These are phyloP conservation scores for Chaetomium cochliodes DNA, from an alignment of 495 filamentous ascomycete genomes.

Conservation along the genomic window DNA sequence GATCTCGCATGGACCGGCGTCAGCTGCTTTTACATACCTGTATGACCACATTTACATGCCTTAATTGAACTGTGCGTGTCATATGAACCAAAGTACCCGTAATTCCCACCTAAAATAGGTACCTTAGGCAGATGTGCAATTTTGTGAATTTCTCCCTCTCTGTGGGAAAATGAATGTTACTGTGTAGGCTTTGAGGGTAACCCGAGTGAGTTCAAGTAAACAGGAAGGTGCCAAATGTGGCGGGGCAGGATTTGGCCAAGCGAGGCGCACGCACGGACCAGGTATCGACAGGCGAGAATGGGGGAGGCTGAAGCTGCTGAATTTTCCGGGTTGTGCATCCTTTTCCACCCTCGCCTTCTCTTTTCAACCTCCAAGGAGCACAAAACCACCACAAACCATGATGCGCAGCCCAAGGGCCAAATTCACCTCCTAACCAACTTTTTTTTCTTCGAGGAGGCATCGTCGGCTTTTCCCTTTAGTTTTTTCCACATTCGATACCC, in stretches of 20 bases:
- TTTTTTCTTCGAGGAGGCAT: slow-evolving; percentile 21
- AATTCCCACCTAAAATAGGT: no score
- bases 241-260: slow-evolving; percentile 13
- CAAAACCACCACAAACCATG: slow-evolving; percentile 25
- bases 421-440: slow-evolving; percentile 8
- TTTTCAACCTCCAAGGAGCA: slow-evolving; percentile 20
- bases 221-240: slow-evolving; percentile 9
- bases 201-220: no score
- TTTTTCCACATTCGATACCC: slow-evolving; percentile 21
- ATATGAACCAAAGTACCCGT: no score
- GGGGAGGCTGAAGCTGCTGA: slow-evolving; percentile 33
- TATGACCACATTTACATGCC: not conserved
- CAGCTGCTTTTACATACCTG: not conserved
- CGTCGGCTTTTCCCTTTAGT: not conserved
- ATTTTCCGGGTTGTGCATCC: slow-evolving; percentile 30
- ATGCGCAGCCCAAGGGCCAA: slow-evolving; percentile 19
- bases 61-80: not conserved
- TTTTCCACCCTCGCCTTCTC: slow-evolving; percentile 12
- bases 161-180: no score
- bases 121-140: no score
- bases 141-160: no score
- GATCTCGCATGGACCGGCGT: not conserved
- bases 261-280: slow-evolving; percentile 8
- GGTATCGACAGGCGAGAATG: slow-evolving; percentile 17
- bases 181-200: no score